phyloP scores from a whole-genome alignment of 768 basidiomycete genomes.

The Suillus paluster region DNA sequence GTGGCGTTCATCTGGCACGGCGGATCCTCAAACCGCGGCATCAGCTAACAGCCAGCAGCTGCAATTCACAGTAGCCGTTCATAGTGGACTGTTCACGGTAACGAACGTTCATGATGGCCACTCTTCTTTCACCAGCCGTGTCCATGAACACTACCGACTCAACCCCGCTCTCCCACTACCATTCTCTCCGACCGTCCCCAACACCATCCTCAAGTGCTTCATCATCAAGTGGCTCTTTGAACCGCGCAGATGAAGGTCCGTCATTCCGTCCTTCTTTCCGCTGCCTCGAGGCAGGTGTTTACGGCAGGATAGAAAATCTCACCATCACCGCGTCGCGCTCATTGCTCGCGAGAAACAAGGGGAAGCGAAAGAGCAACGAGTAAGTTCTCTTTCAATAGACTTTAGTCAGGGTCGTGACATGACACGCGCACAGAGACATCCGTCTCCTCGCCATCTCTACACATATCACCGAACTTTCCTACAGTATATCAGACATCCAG shows the following conservation, averaged over 20 bases:
- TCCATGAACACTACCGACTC: constrained; percentile 25
- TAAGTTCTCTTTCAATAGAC: constrained; percentile 44
- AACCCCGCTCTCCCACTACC: constrained; percentile 38
- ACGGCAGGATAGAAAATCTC: constrained; percentile 62
- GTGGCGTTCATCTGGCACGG: neutral
- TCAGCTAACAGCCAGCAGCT: neutral
- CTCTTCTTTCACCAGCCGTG: constrained; percentile 4
- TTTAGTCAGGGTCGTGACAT: constrained; percentile 23
- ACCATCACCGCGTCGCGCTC: constrained; percentile 66
- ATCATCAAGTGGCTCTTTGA: constrained; percentile 59
- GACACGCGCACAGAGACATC: constrained; percentile 59
- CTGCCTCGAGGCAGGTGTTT: constrained; percentile 27
- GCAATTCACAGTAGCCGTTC: neutral
- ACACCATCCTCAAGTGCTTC: constrained; percentile 37
- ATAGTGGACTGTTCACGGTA: neutral
- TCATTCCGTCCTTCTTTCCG: constrained; percentile 9
- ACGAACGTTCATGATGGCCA: neutral
- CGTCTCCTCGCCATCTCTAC: constrained; percentile 79
- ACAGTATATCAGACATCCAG: constrained; percentile 87
- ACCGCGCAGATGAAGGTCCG: constrained; percentile 68
- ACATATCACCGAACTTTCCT: constrained; percentile 86
- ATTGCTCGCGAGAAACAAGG: constrained; percentile 45
- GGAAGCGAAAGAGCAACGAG: constrained; percentile 69
- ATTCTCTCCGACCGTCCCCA: constrained; percentile 37
- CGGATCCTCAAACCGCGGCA: neutral